A percentile compares a stretch with the other conserved stretches of the same genome.
These are phyloP conservation scores for Podospora didyma DNA, from an alignment of 495 filamentous ascomycete species.

Conservation along the genomic window DNA sequence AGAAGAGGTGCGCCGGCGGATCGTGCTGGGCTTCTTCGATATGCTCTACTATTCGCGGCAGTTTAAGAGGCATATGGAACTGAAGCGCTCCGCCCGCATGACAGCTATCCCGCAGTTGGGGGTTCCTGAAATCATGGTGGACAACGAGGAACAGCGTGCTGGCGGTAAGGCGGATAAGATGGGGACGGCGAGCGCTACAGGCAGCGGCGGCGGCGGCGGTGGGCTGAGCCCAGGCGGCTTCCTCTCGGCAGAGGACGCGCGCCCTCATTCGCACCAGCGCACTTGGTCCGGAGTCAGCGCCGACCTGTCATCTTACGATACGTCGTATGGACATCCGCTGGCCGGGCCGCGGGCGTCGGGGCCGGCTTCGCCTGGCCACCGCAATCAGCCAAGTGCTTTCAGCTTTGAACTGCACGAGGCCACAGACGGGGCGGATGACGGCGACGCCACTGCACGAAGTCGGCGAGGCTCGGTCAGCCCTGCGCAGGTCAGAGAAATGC, in stretches of 20 bases:
- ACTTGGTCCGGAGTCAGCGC: constrained; percentile 37
- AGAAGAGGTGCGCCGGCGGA: constrained; percentile 83
- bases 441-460: constrained; percentile 24
- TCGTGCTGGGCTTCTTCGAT: constrained; percentile 93
- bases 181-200: constrained; percentile 14
- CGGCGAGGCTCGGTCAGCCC: constrained; percentile 69
- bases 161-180: constrained; percentile 11
- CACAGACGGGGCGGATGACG: constrained; percentile 7
- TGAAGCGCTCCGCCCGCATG: constrained; percentile 68
- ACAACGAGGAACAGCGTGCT: constrained; percentile 49
- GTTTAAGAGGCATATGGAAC: constrained; percentile 69
- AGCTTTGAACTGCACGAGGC: constrained; percentile 43
- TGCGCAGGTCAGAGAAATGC: constrained; percentile 72
- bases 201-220: not conserved
- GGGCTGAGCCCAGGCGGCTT: constrained; percentile 10
- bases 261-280: constrained; percentile 28
- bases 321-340: constrained; percentile 39
- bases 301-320: constrained; percentile 40
- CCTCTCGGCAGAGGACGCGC: constrained; percentile 31
- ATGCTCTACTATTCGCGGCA: constrained; percentile 82
- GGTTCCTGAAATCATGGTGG: constrained; percentile 88
- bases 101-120: constrained; percentile 72
- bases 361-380: constrained; percentile 23
- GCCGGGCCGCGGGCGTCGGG: constrained; percentile 31
- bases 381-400: constrained; percentile 33